Base-by-base conservation (phyloP, 345 rosid genomes). In the Boechera retrofracta region DNA sequence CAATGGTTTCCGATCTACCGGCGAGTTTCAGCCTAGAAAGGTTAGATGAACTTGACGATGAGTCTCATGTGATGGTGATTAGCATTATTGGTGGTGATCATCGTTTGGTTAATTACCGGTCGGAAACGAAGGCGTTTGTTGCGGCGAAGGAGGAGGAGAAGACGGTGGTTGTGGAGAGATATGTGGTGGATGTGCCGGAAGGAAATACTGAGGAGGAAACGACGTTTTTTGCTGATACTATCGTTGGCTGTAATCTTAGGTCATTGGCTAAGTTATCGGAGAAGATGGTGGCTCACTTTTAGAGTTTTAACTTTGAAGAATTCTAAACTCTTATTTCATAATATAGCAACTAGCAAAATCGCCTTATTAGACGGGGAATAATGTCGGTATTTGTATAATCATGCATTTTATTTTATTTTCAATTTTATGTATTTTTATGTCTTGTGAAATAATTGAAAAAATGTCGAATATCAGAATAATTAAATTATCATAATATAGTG, bases 51-150 rank as follows among this genome's bases (percentile, higher is more conserved):
- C 87, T 92, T 7, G 85, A 90, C 45, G 88, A 92, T 41, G 88
- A 89, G n/a, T 52, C 56, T 6, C 87, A 87, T 52, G 81, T 86
- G 4, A 66, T 83, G 86, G 79, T 74, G 67, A 81, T 87, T 64
- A 87, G 89, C 69, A 73, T 92, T 7, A 76, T 84, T 11, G 91
- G 89, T 0, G 97, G 94, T 10, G 90, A 90, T 47, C 94, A 90
- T 71, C 80, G 89, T 64, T 86, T 92, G 1, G 64, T 45, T 8
- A 87, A 90, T 67, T 86, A 92, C 75, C 79, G 77, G 49, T 90
- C 96, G 4, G 84, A 78, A 1, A 84, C 82, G 5, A 81, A 77
- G 5, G 74, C 82, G 54, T 86, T 82, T 32, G 85, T 79, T 49
- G 76, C 69, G n/a, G 64, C 54, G 4, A 84, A 65, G 7, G 86